Evolutionary conservation across 2,329 filamentous ascomycete genomes (phyloP).

Genomic region (Ophiostoma sp.): DNA sequence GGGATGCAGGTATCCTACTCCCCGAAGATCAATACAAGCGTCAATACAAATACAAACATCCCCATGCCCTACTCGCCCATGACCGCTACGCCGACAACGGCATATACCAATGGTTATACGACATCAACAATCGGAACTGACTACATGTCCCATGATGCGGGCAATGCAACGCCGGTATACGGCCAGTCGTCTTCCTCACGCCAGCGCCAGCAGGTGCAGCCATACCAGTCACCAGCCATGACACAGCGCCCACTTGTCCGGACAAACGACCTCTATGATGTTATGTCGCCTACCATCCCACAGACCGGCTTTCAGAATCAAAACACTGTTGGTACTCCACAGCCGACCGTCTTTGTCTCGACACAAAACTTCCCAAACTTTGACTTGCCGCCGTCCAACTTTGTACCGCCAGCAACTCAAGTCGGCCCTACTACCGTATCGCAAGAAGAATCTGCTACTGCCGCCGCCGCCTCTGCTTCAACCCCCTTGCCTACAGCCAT

Average conservation of each 20-base stretch:
- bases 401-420: slow-evolving; percentile 33
- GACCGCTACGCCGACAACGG: slow-evolving; percentile 39
- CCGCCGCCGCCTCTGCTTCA: background rate
- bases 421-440: background rate
- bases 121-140: slow-evolving; percentile 37
- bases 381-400: slow-evolving; percentile 56
- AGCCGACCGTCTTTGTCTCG: slow-evolving; percentile 48
- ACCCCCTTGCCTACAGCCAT: background rate
- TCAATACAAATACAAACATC: slow-evolving; percentile 30
- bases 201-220: background rate
- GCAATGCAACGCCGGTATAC: slow-evolving; percentile 30
- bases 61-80: slow-evolving; percentile 42
- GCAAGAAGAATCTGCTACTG: background rate
- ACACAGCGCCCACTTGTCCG: slow-evolving; percentile 45
- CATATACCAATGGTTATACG: slow-evolving; percentile 34
- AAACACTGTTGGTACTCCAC: slow-evolving; percentile 37
- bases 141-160: slow-evolving; percentile 40
- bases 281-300: slow-evolving; percentile 48
- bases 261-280: slow-evolving; percentile 43
- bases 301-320: slow-evolving; percentile 47
- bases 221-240: slow-evolving; percentile 35
- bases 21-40: slow-evolving; percentile 36
- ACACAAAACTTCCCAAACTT: slow-evolving; percentile 60
- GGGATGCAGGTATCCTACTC: slow-evolving; percentile 38
- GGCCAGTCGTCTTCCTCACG: slow-evolving; percentile 25